Evolutionary conservation across 371 early-diverging fungal genomes (phyloP), one percentile per base, ranked within the genome.

Genomic region (Mycotypha africana): DNA sequence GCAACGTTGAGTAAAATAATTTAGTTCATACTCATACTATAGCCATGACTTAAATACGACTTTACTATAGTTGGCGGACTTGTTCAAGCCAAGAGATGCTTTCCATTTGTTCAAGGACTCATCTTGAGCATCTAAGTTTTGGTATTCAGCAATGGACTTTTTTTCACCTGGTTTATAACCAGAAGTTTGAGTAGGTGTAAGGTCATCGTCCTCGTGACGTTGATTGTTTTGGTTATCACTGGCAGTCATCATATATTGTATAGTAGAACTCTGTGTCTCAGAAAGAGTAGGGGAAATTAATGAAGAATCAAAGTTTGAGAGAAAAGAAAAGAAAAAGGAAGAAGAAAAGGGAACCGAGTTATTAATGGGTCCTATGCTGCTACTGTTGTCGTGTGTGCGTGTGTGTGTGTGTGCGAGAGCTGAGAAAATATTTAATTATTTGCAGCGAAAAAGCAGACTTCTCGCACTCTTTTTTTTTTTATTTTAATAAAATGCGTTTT

Each of bases 51-150:
- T 14, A 24, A 22, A 8, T 20, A 12, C 1, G 16, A 37, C 43
- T 44, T 50, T 51, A 51, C 51, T 25, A 38, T 42, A 31, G 3
- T 28, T 34, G 53, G 67, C 55, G 37, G 67, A 52, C 15, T 55
- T 70, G 45, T 56, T 60, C 42, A 96, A 72, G 33, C 97, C 97
- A 37, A 97, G 84, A 31, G 92, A 90, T 51, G 84, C 86, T 76
- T 97, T 97, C 97, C 97, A 97, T 70, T 92, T 94, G 51, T 79
- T 73, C 41, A 97, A 81, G 19, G 95, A 92, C 69, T 93, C 94
- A 74, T 97, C 97, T 51, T 82, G 70, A 46, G 89, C 86, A 62
- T 97, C 97, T 45, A 97, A 75, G 16, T 77, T 65, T 49, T 87
- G 72, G 56, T 89, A 84, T 67, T 97, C 94, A 34, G 81, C 79